phyloP scores from a whole-genome alignment of 495 filamentous ascomycete species.

The Aspergillus sclerotioniger region DNA sequence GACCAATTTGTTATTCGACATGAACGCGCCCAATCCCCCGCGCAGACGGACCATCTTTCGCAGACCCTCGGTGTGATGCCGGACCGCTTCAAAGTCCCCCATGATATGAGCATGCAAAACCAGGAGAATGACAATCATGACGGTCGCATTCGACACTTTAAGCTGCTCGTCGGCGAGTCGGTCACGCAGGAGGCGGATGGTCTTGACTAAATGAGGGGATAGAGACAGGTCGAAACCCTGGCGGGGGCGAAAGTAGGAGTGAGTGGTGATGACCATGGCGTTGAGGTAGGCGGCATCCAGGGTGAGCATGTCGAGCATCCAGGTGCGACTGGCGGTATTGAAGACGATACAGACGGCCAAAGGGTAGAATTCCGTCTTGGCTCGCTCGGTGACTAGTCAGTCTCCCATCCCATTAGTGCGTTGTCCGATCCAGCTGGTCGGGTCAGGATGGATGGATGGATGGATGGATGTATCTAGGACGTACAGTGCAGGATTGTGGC shows the following conservation, averaged over 20 bases:
- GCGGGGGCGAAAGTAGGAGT: constrained; percentile 27
- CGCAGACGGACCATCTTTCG: constrained; percentile 34
- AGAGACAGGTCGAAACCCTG: not conserved
- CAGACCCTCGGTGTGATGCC: constrained; percentile 35
- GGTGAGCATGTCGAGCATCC: constrained; percentile 33
- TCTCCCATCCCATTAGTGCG: not conserved
- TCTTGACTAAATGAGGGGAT: constrained; percentile 27
- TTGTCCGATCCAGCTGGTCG: no score
- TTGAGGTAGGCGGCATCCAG: constrained; percentile 39
- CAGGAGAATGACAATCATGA: constrained; percentile 30
- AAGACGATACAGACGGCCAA: constrained; percentile 37
- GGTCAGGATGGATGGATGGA: no score
- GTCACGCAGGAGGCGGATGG: constrained; percentile 35
- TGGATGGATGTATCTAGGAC: not conserved
- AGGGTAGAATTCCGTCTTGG: constrained; percentile 34
- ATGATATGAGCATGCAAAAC: constrained; percentile 27
- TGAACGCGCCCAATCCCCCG: constrained; percentile 26
- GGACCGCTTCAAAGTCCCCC: constrained; percentile 23
- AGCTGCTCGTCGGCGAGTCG: constrained; percentile 22
- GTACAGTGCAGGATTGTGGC: not conserved
- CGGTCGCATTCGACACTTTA: constrained; percentile 29
- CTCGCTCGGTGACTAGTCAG: not conserved
- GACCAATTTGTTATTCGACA: not conserved
- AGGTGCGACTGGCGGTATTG: constrained; percentile 20
- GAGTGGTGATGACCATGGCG: constrained; percentile 33